A percentile compares a stretch with the other conserved stretches of the same genome.
Evolutionary conservation across 495 filamentous ascomycete genomes (phyloP).

Genomic region (Penicillium waksmanii): DNA sequence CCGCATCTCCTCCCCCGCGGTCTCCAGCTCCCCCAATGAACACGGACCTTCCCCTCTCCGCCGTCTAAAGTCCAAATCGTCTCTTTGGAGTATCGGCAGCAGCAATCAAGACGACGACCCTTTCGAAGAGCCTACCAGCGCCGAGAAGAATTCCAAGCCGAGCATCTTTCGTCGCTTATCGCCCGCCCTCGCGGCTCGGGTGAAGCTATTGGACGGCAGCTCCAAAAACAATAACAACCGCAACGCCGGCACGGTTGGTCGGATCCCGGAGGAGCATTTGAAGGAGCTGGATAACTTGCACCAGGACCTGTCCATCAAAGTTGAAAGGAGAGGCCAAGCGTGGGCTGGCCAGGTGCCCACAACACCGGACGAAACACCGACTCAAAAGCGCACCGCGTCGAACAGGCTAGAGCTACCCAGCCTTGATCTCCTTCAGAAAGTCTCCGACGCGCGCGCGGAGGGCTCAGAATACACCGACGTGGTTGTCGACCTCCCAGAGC

Average conservation of each 20-base stretch:
- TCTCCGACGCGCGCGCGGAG: conserved; percentile 21
- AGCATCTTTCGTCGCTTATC: conserved; percentile 55
- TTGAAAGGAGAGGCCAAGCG: conserved; percentile 64
- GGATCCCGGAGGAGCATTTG: conserved; percentile 74
- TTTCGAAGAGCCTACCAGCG: conserved; percentile 23
- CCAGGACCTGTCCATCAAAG: conserved; percentile 55
- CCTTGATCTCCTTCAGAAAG: conserved; percentile 22
- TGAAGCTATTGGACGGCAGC: conserved; percentile 70
- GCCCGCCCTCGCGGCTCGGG: conserved; percentile 75
- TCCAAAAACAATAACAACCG: conserved; percentile 45
- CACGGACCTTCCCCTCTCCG: conserved; percentile 36
- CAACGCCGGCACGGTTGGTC: conserved; percentile 59
- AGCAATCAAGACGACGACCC: conserved; percentile 41
- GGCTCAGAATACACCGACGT: conserved; percentile 24
- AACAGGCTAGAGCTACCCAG: conserved; percentile 26
- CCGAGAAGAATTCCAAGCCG: conserved; percentile 36
- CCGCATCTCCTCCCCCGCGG: conserved; percentile 36
- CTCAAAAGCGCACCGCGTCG: conserved; percentile 25
- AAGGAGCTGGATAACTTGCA: conserved; percentile 67
- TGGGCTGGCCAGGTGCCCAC: conserved; percentile 54
- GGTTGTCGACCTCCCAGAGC: conserved; percentile 23
- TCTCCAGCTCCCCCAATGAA: conserved; percentile 38
- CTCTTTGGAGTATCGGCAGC: conserved; percentile 46
- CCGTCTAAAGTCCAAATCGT: conserved; percentile 49
- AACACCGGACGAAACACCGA: conserved; percentile 20